Percentiles rank a stretch among this genome's conserved stretches.
These are phyloP conservation scores for Pseudocercospora musae DNA, from an alignment of 2,329 filamentous ascomycete species.

Conservation along the genomic window DNA sequence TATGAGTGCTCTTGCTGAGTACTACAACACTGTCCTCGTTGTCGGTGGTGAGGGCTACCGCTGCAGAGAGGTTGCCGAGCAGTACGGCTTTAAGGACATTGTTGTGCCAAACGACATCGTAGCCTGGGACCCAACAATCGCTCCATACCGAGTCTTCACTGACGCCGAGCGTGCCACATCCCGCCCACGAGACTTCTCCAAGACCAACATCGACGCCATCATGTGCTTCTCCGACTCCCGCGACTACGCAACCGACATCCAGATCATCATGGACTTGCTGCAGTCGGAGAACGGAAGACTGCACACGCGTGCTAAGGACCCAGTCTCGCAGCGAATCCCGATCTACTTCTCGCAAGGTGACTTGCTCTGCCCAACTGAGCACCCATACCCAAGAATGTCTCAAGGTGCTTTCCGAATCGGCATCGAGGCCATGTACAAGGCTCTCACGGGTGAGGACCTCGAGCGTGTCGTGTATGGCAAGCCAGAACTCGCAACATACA, in stretches of 20 bases:
- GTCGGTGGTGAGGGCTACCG: slow-evolving; percentile 73
- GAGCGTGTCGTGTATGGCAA: slow-evolving; percentile 76
- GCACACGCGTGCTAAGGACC: slow-evolving; percentile 63
- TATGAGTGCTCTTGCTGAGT: slow-evolving; percentile 71
- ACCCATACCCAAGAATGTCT: slow-evolving; percentile 64
- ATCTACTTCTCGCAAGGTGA: slow-evolving; percentile 71
- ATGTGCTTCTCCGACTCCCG: slow-evolving; percentile 71
- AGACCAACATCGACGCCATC: slow-evolving; percentile 70
- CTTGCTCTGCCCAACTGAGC: slow-evolving; percentile 54
- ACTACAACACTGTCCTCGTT: slow-evolving; percentile 73
- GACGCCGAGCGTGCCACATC: slow-evolving; percentile 65
- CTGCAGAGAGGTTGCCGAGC: slow-evolving; percentile 69
- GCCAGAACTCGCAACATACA: slow-evolving; percentile 72
- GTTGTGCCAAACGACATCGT: slow-evolving; percentile 71
- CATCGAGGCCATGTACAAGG: slow-evolving; percentile 70
- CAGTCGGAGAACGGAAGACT: slow-evolving; percentile 65
- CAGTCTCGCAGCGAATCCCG: slow-evolving; percentile 63
- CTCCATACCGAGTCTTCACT: slow-evolving; percentile 66
- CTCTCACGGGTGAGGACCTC: slow-evolving; percentile 65
- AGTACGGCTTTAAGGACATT: slow-evolving; percentile 71
- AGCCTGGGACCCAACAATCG: slow-evolving; percentile 65
- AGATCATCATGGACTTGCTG: slow-evolving; percentile 72
- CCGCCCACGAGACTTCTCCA: slow-evolving; percentile 67
- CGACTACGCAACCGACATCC: slow-evolving; percentile 72
- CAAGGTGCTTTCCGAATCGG: slow-evolving; percentile 74